Evolutionary conservation across 768 basidiomycete species (phyloP), one percentile per base, ranked within the genome.

Genomic region (Xerocomellus amylosporus): DNA sequence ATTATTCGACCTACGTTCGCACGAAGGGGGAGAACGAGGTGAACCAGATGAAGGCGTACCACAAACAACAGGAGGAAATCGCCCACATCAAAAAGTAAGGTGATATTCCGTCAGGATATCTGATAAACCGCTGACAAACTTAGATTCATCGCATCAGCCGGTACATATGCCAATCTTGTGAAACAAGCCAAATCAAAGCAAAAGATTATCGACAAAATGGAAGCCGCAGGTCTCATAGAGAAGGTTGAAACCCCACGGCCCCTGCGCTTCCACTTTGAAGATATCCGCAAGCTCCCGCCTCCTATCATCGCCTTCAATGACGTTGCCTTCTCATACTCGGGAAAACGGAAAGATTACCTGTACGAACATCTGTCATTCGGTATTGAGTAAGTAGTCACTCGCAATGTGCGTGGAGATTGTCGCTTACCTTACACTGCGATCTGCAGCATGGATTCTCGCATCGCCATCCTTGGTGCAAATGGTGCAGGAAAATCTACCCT

Each of bases 171-270:
- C 63, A 99, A 99, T 73, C 84, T 99, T 61, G 96, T 99, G 65
- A 92, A 88, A 67, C 96, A 99, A 74, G 96, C 96, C 62, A 98
- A 99, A 77, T 98, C 95, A 47, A 99, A 99, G 73, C 96, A 99
- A 74, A 99, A 99, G 83, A 98, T 99, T 59, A 96, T 99, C 74
- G 96, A 99, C 80, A 99, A 99, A 84, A 99, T 99, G 96, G 97
- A 99, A 79, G 96, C 96, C 26, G 96, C 95, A 14, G 96, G 96
- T 58, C 80, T 99, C 40, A 81, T 99, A 68, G 93, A 99, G 74
- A 93, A 93, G 75, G 76, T 97, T 54, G 93, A 95, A 67, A 70
- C 71, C 4, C 79, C 81, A 34, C 85, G 82, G 62, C 83, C 83
- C 15, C 78, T 99, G 33, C 79, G 84, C 47, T 99, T 98, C 83